These are phyloP conservation scores for Flammula alnicola DNA, from an alignment of 1,284 basidiomycete species.

Conservation along the genomic window DNA sequence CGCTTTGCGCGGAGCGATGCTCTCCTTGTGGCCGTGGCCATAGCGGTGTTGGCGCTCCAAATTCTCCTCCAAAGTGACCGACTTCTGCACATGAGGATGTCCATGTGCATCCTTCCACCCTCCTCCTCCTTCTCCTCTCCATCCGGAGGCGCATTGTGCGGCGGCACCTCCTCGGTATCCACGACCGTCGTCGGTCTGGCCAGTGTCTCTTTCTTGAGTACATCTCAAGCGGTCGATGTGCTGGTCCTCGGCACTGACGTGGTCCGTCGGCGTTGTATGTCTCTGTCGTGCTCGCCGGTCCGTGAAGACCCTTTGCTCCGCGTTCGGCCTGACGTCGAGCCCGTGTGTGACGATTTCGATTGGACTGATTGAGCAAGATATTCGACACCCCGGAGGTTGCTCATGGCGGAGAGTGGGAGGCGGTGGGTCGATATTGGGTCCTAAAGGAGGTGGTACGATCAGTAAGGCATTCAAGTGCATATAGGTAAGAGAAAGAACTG, in stretches of 20 bases:
- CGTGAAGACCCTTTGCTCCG: background rate
- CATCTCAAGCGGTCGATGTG: background rate
- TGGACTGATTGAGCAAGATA: conserved; percentile 42
- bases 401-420: conserved; percentile 46
- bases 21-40: background rate
- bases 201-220: no score
- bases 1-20: conserved; percentile 9
- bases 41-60: background rate
- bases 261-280: conserved; percentile 7
- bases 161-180: no score
- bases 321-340: background rate
- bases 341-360: background rate
- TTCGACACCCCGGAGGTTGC: conserved; percentile 49
- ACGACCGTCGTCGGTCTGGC: no score
- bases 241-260: conserved; percentile 9
- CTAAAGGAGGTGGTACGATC: conserved; percentile 32
- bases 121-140: no score
- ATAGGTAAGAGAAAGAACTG: no score
- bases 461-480: background rate
- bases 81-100: no score
- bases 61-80: no score
- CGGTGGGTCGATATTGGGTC: conserved; percentile 46
- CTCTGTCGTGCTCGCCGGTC: background rate
- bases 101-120: no score
- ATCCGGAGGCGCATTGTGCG: no score